Evolutionary conservation across 805 yeast species (phyloP), one percentile per base, ranked within the genome.

Genomic region (Hagleromyces aurorensis): DNA sequence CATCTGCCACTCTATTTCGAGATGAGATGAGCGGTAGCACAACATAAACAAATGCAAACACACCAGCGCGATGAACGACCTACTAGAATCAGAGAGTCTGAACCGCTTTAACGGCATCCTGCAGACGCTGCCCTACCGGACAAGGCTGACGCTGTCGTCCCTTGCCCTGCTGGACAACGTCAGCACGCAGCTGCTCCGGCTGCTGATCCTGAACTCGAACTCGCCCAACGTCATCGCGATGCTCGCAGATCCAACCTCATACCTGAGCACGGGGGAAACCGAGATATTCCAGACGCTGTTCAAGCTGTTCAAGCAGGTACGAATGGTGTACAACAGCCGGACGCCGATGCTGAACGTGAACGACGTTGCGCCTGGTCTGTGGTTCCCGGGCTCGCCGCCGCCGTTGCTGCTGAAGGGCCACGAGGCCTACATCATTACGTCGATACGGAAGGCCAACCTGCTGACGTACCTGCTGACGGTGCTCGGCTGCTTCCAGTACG

Each of bases 381-480:
- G 83, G 83, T 69, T 72, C 30, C 71, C 70, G 40, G 77, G 76
- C n/a, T 65, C 65, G 5, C 57, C 65, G 6, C 69, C 80, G 0
- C 82, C 84, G 0, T 46, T 62, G 16, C 64, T 76, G 49, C 62
- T 78, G 41, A 64, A 66, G 39, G 75, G 72, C 30, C 69, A 75
- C 36, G 84, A 76, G 43, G 78, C 47, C 3, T 52, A 39, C 25
- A 51, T 55, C 20, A 37, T 46, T 16, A 40, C 51, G 2, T 76
- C 91, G 0, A 55, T 89, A 19, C 74, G 94, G 35, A 82, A 89
- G 44, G 82, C 86, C 1, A 91, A 91, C 46, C 58, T 91, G 40
- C 83, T 95, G 0, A 85, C 95, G 0, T 91, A 85, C 49, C 61
- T 86, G 22, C 70, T 86, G n/a, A 91, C 96, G 0, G 73, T 91